Conservation (phyloP, 164 flowering plant species). For the Kingdonia uniflora region DNA sequence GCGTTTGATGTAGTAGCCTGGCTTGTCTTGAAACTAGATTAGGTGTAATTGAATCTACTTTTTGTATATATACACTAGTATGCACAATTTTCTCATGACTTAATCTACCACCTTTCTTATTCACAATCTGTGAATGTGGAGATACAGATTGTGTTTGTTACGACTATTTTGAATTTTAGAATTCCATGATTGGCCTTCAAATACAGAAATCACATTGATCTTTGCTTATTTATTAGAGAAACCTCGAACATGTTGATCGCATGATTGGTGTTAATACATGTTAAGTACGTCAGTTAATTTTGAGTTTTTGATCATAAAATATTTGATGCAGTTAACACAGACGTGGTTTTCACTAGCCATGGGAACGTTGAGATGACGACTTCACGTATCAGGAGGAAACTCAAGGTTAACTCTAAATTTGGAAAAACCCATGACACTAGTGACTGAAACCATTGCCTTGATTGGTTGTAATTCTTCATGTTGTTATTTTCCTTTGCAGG, state of each 20-base stretch:
- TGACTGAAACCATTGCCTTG: background rate
- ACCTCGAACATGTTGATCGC: background rate
- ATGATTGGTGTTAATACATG: background rate
- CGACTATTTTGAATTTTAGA: background rate
- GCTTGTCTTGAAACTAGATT: too few species aligned
- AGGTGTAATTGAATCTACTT: too few species aligned
- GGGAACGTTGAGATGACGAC: background rate
- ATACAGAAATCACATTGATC: background rate
- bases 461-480: background rate
- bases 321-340: background rate
- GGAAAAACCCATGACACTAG: background rate
- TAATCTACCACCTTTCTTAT: too few species aligned
- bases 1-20: too few species aligned
- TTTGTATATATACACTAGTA: too few species aligned
- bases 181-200: background rate
- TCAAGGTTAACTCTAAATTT: conserved; percentile 2
- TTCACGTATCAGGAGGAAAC: background rate
- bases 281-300: background rate
- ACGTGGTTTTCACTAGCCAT: background rate
- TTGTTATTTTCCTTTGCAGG: background rate
- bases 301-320: background rate
- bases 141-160: too few species aligned
- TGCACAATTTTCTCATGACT: too few species aligned
- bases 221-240: background rate
- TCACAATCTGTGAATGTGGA: too few species aligned